Evolutionary conservation across 768 basidiomycete species (phyloP).

Genomic region (Brasilioporus rufonigricans): DNA sequence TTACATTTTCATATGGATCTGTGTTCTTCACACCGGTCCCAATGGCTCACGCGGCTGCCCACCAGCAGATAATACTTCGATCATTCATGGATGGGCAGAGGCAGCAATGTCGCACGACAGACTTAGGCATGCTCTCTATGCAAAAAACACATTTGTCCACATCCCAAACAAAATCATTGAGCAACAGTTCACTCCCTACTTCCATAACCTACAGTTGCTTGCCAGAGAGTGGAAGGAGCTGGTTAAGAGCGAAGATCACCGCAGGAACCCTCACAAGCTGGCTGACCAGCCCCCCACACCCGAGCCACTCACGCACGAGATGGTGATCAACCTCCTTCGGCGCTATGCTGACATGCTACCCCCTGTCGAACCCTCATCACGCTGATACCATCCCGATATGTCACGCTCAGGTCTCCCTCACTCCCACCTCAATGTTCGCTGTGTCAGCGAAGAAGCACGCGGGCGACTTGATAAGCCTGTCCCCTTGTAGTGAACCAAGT

Average conservation of each 20-base stretch:
- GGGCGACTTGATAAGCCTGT: no score
- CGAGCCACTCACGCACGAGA: background rate
- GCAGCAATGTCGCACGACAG: background rate
- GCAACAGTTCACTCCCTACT: background rate
- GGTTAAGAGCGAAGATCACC: background rate
- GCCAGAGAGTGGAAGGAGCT: background rate
- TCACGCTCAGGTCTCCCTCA: no score
- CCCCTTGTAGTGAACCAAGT: no score
- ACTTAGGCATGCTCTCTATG: background rate
- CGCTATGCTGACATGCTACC: background rate
- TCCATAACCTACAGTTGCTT: background rate
- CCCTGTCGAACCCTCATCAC: background rate
- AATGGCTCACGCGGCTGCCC: background rate
- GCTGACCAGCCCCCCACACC: background rate
- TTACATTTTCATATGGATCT: no score
- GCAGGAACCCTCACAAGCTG: no score
- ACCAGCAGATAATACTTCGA: background rate
- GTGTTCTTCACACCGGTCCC: background rate
- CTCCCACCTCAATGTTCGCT: no score
- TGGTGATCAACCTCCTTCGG: background rate
- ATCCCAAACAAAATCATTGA: background rate
- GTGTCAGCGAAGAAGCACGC: no score
- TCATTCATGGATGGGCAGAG: background rate
- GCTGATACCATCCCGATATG: background rate
- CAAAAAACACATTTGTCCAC: background rate